Base-by-base conservation (phyloP, 495 filamentous ascomycete genomes). In the Talaromyces adpressus region DNA sequence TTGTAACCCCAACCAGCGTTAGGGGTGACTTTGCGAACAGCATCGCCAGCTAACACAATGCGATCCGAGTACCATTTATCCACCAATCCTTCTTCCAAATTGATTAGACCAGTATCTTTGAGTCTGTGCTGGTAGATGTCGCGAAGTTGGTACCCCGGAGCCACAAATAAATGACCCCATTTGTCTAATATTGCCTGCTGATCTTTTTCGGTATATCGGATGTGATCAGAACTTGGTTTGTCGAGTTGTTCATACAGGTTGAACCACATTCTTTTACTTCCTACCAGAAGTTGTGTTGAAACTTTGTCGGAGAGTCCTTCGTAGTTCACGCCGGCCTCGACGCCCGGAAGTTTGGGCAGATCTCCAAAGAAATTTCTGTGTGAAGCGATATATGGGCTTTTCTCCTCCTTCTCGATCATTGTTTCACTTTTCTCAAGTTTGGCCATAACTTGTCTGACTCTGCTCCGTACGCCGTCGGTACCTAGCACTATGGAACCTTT, bases 41-140 rank as follows among this genome's bases (percentile, higher is more conserved):
- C 71, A 61, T 79, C 77, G 23, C 77, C 76, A 6, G 70, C 66
- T 53, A 75, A 70, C 1, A 73, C 74, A 16, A 74, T 68, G 20
- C 75, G 68, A 8, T 62, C 66, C 52, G 68, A 72, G 45, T 57
- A 57, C 76, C 75, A 77, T 30, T 68, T 57, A 25, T 75, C 67
- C 49, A 74, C 63, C 22, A 73, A 54, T 2, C 72, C 76, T 60
- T 80, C 77, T 58, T 75, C 71, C 1, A 78, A 54, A 11, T 69
- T 59, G 1, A 72, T 64, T 56, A 74, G 56, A 3, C 57, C 57
- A 11, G 45, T 22, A 1, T 68, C 51, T 14, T 25, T 53, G 2
- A 59, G 65, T 5, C 67, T 67, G 16, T 64, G 64, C 2, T 68
- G 59, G 66, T 74, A 80, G 11, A 73, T 54, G 6, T 81, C 72